A percentile compares a stretch with the other conserved stretches of the same genome.
Evolutionary conservation across 1,284 basidiomycete species (phyloP).

Genomic region (Coniferiporia weirii): DNA sequence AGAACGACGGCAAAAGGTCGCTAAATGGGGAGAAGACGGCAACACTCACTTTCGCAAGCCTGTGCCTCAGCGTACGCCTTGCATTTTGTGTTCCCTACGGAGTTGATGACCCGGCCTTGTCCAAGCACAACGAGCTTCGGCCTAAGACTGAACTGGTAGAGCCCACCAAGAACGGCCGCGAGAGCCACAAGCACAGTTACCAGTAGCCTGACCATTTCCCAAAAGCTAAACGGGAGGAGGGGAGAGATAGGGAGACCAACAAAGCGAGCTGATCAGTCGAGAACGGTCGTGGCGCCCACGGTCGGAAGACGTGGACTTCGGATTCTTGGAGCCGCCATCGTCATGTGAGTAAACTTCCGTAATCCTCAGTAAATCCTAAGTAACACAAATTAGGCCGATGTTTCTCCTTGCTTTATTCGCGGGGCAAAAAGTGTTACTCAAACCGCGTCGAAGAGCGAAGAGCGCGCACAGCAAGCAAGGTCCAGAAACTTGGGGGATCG

Average conservation of each 20-base stretch:
- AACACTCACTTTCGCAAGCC: conserved; percentile 58
- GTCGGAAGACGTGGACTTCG: too few relatives aligned
- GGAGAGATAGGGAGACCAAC: neutral
- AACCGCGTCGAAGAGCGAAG: too few relatives aligned
- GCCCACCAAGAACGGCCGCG: conserved; percentile 19
- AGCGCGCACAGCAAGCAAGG: too few relatives aligned
- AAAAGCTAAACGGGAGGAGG: neutral
- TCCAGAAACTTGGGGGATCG: too few relatives aligned
- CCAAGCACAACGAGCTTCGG: conserved; percentile 38
- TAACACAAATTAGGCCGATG: too few relatives aligned
- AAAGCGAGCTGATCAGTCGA: neutral
- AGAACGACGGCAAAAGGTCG: neutral
- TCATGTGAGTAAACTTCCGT: too few relatives aligned
- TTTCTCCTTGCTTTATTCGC: too few relatives aligned
- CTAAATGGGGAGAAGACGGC: neutral
- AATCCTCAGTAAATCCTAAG: too few relatives aligned
- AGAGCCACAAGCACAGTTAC: conserved; percentile 10
- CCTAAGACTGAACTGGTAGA: conserved; percentile 40
- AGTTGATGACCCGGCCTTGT: conserved; percentile 37
- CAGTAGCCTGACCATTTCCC: neutral
- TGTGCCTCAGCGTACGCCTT: conserved; percentile 43
- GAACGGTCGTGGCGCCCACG: neutral
- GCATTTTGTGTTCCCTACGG: conserved; percentile 45
- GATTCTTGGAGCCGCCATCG: too few relatives aligned
- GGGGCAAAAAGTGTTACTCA: too few relatives aligned